phyloP scores from a whole-genome alignment of 768 basidiomycete species.

The Lactarius akahatsu region DNA sequence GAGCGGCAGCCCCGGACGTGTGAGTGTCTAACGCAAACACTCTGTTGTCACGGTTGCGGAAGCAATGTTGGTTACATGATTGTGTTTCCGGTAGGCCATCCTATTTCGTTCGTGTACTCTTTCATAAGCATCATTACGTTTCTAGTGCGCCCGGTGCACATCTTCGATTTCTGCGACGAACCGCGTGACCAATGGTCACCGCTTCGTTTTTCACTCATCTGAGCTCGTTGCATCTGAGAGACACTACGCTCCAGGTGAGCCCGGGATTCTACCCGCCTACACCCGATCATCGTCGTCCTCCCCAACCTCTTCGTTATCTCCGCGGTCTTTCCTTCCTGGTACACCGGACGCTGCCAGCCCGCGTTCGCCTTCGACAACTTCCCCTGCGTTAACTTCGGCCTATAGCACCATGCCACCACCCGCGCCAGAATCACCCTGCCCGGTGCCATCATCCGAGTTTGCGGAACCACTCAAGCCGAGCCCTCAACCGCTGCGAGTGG shows the following conservation, averaged over 20 bases:
- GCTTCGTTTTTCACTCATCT: conserved; percentile 81
- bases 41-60: conserved; percentile 81
- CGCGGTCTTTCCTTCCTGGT: conserved; percentile 31
- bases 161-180: conserved; percentile 64
- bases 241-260: conserved; percentile 60
- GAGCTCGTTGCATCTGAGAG: conserved; percentile 65
- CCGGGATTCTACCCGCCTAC: conserved; percentile 39
- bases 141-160: conserved; percentile 68
- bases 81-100: conserved; percentile 56
- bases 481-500: conserved; percentile 45
- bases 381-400: conserved; percentile 10
- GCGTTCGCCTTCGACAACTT: conserved; percentile 12
- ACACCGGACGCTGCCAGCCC: conserved; percentile 31
- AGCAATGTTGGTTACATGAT: conserved; percentile 76
- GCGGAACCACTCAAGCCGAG: conserved; percentile 39
- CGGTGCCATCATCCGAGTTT: conserved; percentile 35
- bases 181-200: conserved; percentile 78
- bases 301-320: conserved; percentile 14
- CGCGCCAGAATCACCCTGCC: conserved; percentile 25
- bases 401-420: conserved; percentile 22
- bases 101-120: conserved; percentile 2
- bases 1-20: conserved; percentile 54
- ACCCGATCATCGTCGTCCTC: conserved; percentile 23
- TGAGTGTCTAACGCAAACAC: conserved; percentile 79
- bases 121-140: conserved; percentile 19